Evolutionary conservation across 2,329 filamentous ascomycete species (phyloP).

Genomic region (Tolypocladium ophioglossoides): DNA sequence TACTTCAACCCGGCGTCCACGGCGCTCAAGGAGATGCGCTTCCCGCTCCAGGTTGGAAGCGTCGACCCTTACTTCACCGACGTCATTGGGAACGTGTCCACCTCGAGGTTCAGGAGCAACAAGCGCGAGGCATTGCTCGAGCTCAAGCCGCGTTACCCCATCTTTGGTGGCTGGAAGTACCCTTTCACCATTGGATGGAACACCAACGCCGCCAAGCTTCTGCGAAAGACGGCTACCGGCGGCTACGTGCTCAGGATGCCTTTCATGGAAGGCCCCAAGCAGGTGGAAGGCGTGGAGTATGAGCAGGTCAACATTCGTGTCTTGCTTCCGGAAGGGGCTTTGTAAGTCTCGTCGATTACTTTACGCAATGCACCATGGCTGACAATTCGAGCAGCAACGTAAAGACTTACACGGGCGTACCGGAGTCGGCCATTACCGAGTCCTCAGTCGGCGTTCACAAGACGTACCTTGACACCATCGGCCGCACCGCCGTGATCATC

Average conservation of each 20-base stretch:
- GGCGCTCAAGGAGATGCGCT: slow-evolving; percentile 71
- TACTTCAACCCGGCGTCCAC: slow-evolving; percentile 70
- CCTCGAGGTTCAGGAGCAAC: slow-evolving; percentile 73
- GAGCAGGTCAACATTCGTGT: slow-evolving; percentile 70
- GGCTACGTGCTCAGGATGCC: slow-evolving; percentile 83
- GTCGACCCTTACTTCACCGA: slow-evolving; percentile 90
- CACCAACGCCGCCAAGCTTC: slow-evolving; percentile 64
- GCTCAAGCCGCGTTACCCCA: slow-evolving; percentile 86
- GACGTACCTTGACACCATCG: slow-evolving; percentile 89
- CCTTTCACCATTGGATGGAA: slow-evolving; percentile 97
- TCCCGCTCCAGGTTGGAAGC: slow-evolving; percentile 71
- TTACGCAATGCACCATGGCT: background rate
- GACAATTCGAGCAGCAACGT: slow-evolving; percentile 56
- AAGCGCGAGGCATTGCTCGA: slow-evolving; percentile 74
- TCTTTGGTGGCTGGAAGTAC: slow-evolving; percentile 98
- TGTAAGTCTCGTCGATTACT: slow-evolving; percentile 39
- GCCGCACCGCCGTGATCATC: slow-evolving; percentile 72
- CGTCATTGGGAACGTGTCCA: slow-evolving; percentile 94
- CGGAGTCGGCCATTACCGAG: slow-evolving; percentile 48
- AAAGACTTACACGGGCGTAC: slow-evolving; percentile 64
- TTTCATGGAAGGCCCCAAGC: slow-evolving; percentile 86
- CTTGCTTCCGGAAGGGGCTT: slow-evolving; percentile 83
- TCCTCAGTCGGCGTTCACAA: slow-evolving; percentile 55
- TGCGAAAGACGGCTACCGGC: slow-evolving; percentile 56
- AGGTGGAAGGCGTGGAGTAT: slow-evolving; percentile 77